Percentiles rank a stretch among this genome's conserved stretches.
Evolutionary conservation across 495 filamentous ascomycete genomes (phyloP).

Genomic region (Lophium mytilinum): DNA sequence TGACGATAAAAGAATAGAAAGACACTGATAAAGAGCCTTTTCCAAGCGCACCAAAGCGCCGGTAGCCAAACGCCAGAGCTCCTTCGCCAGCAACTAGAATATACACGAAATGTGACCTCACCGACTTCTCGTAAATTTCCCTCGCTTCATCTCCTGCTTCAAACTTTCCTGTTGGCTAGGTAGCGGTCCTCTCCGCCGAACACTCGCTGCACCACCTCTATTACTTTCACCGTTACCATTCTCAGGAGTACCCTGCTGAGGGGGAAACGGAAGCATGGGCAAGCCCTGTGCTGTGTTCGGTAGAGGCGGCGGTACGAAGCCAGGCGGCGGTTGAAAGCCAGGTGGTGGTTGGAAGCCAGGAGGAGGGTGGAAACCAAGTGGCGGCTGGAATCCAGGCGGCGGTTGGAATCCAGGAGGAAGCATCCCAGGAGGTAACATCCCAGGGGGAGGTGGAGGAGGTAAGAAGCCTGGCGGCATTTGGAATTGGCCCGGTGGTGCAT

Average conservation of each 20-base stretch:
- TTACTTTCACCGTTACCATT: constrained; percentile 35
- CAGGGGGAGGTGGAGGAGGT: constrained; percentile 20
- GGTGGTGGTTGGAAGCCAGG: constrained; percentile 4
- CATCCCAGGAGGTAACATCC: constrained; percentile 11
- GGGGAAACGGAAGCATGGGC: not conserved
- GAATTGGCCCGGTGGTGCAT: constrained; percentile 31
- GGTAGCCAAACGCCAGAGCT: not conserved
- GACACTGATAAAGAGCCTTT: not conserved
- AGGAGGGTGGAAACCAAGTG: constrained; percentile 3
- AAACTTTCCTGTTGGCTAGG: constrained; percentile 79
- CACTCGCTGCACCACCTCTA: constrained; percentile 32
- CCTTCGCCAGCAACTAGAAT: not conserved
- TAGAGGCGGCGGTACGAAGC: constrained; percentile 14
- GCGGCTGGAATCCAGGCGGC: constrained; percentile 25
- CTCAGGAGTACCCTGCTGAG: constrained; percentile 36
- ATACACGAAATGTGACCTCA: constrained; percentile 2
- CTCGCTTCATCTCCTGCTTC: constrained; percentile 61
- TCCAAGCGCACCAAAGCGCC: not conserved
- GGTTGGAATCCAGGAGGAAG: constrained; percentile 26
- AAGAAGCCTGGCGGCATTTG: constrained; percentile 19
- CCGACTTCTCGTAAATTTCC: constrained; percentile 42
- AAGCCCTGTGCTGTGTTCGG: constrained; percentile 25
- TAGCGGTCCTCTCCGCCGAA: constrained; percentile 51
- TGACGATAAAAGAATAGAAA: not conserved
- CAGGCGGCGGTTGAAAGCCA: constrained; percentile 9